Evolutionary conservation across 768 basidiomycete species (phyloP).

Genomic region (Phylloporus arenicola): DNA sequence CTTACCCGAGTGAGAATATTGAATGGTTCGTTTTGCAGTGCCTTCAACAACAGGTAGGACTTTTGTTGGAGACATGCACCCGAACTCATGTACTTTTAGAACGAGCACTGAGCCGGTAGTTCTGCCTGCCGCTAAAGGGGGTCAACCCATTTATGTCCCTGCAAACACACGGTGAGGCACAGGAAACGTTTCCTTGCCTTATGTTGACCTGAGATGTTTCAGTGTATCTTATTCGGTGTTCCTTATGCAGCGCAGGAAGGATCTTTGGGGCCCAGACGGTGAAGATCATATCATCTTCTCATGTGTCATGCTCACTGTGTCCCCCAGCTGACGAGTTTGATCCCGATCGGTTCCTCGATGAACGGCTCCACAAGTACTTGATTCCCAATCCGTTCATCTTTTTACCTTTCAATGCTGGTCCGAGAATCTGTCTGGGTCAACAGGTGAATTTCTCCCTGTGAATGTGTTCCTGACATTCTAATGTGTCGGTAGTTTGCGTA

Average conservation of each 20-base stretch:
- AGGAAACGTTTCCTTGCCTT: neutral
- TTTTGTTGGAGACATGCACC: neutral
- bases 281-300: neutral
- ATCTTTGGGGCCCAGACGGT: conserved; percentile 52
- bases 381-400: conserved; percentile 51
- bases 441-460: too few species aligned
- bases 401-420: conserved; percentile 38
- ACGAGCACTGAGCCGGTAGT: conserved; percentile 18
- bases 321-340: conserved; percentile 52
- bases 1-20: neutral
- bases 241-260: conserved; percentile 49
- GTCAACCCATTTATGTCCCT: conserved; percentile 31
- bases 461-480: neutral
- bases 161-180: conserved; percentile 25
- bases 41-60: conserved; percentile 21
- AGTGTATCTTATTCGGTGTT: conserved; percentile 44
- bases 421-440: conserved; percentile 36
- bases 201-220: neutral
- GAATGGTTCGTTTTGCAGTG: conserved; percentile 9
- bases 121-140: conserved; percentile 21
- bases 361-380: conserved; percentile 50
- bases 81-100: conserved; percentile 9
- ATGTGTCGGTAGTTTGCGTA: conserved; percentile 49
- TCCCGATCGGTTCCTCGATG: conserved; percentile 64
- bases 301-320: neutral